Base-by-base conservation (phyloP, 371 early-diverging fungal genomes). In the Dichotomocladium elegans region DNA sequence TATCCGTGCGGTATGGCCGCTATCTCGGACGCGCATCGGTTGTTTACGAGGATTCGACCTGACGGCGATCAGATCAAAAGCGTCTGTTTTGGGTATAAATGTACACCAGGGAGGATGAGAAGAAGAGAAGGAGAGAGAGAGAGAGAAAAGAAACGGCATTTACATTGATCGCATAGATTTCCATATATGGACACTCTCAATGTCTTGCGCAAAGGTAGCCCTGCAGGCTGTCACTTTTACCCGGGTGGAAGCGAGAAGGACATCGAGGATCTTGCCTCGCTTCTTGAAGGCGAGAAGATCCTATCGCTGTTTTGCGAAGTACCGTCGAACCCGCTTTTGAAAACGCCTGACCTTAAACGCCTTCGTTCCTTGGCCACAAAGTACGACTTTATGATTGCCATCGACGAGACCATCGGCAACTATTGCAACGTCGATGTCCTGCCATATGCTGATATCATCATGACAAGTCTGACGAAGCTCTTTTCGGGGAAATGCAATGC, bases 401-500 rank as follows among this genome's bases (percentile, higher is more conserved):
- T 98, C 12, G 98, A 98, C 62, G 97, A 96, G 69, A 95, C 98
- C 0, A 78, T 98, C 28, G 96, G 94, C 47, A 92, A 89, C 72
- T 92, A 94, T 74, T 83, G 86, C 41, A 96, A 96, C 58, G 85
- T 94, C 17, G 64, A 71, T 28, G 89, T 86, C 3, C 74, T 93
- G 11, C 67, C 74, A 51, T 83, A 77, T 74, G 92, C 92, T 1
- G 96, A 97, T 64, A 75, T 94, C 21, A 86, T 94, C 2, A 96
- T 94, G 5, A 87, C 93, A 17, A 93, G 93, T 60, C 64, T 97
- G 53, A 95, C 98, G n/a, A 97, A 97, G 75, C 74, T 93, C 41
- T 95, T 96, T 61, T 88, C 88, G 53, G 98, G 98, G 21, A 93
- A 93, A 66, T 84, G 91, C 58, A 95, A 98, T 66, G 96, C 95